Evolutionary conservation across 2,329 filamentous ascomycete genomes (phyloP).

Genomic region (Colletotrichum salicis): DNA sequence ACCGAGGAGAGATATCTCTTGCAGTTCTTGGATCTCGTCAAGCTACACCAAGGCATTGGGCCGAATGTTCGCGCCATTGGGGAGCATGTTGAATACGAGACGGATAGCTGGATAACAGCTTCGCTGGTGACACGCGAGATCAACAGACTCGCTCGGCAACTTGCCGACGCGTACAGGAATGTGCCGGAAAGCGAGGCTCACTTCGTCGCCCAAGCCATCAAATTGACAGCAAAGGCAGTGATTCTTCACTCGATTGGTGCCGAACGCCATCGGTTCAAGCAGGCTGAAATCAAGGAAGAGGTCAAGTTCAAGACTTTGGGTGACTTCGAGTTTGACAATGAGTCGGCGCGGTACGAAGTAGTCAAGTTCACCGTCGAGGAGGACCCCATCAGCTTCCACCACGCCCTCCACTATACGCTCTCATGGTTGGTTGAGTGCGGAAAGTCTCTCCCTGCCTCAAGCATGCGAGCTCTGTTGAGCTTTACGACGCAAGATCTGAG

Average conservation of each 20-base stretch:
- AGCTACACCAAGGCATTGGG: conserved; percentile 96
- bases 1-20: conserved; percentile 87
- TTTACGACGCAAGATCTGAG: conserved; percentile 79
- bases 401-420: conserved; percentile 93
- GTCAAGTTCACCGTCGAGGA: conserved; percentile 90
- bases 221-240: conserved; percentile 81
- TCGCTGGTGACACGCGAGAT: conserved; percentile 95
- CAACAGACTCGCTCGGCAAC: conserved; percentile 88
- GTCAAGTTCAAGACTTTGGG: conserved; percentile 81
- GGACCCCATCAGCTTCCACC: conserved; percentile 95
- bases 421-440: conserved; percentile 96
- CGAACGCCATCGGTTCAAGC: conserved; percentile 86
- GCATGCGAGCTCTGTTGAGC: conserved; percentile 74
- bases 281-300: conserved; percentile 88
- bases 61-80: conserved; percentile 92
- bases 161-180: conserved; percentile 86
- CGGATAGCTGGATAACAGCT: conserved; percentile 96
- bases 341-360: conserved; percentile 69
- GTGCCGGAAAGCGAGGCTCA: conserved; percentile 71
- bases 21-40: conserved; percentile 95
- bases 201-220: conserved; percentile 77
- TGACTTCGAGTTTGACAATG: conserved; percentile 82
- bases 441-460: conserved; percentile 75
- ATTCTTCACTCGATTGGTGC: conserved; percentile 89
- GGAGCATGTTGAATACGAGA: conserved; percentile 98